These are phyloP conservation scores for Hypoxylon sp. DNA, from an alignment of 2,329 filamentous ascomycete genomes.

Conservation along the genomic window DNA sequence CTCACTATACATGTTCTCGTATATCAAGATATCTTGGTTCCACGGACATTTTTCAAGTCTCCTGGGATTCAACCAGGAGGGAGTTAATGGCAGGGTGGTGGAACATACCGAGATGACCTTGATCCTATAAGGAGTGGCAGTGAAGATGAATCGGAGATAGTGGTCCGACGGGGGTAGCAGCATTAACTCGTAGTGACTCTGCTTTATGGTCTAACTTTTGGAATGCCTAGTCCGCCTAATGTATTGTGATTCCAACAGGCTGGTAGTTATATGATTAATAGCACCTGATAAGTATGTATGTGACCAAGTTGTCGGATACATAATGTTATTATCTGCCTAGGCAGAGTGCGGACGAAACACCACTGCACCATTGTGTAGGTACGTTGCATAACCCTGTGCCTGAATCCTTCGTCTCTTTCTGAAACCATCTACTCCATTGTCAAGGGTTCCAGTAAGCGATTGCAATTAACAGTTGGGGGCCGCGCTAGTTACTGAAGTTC, in stretches of 20 bases:
- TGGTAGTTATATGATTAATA: neutral
- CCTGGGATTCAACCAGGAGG: constrained; percentile 22
- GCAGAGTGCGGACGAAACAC: constrained; percentile 19
- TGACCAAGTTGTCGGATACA: constrained; percentile 15
- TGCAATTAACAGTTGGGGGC: constrained; percentile 20
- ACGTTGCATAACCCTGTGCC: constrained; percentile 23
- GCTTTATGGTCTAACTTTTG: constrained; percentile 17
- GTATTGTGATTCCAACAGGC: constrained; percentile 2
- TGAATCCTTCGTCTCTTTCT: constrained; percentile 36
- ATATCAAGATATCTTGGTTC: constrained; percentile 12
- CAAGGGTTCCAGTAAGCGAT: constrained; percentile 13
- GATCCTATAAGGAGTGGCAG: constrained; percentile 31
- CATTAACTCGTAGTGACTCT: constrained; percentile 25
- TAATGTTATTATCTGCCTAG: neutral
- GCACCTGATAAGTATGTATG: neutral
- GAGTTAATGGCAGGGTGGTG: constrained; percentile 21
- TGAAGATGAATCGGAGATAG: constrained; percentile 16
- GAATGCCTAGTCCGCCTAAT: neutral
- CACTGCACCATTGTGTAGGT: neutral
- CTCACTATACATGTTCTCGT: constrained; percentile 18
- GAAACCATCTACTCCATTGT: constrained; percentile 31
- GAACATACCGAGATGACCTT: constrained; percentile 31
- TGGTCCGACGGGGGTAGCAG: constrained; percentile 11
- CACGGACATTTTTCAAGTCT: constrained; percentile 6
- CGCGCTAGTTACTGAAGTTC: constrained; percentile 8